phyloP scores from a whole-genome alignment of 345 rosid genomes.

The Corchorus capsularis region DNA sequence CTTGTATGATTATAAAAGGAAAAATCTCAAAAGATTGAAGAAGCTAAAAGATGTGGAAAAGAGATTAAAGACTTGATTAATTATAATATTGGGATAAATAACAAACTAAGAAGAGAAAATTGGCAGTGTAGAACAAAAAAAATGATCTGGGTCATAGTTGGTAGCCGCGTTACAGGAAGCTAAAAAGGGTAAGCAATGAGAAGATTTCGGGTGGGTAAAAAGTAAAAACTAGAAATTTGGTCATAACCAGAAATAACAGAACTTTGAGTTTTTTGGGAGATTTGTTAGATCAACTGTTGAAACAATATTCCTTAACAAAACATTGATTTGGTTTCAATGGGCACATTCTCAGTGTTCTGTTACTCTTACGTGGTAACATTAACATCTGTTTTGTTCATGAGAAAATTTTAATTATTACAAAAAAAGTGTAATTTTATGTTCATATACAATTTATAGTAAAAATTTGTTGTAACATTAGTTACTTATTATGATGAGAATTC shows the following conservation, averaged over 20 bases:
- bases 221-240: not conserved
- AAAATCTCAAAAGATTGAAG: not conserved
- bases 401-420: no score
- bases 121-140: not conserved
- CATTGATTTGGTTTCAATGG: not conserved
- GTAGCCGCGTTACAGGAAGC: not conserved
- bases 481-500: no score
- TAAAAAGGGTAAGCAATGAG: constrained; percentile 23
- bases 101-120: not conserved
- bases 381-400: no score
- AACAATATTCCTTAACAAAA: not conserved
- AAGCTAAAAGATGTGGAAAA: not conserved
- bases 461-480: no score
- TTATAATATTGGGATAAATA: no score
- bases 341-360: not conserved
- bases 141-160: constrained; percentile 9
- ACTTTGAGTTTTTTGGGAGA: not conserved
- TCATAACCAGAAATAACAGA: not conserved
- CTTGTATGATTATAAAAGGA: not conserved
- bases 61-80: not conserved
- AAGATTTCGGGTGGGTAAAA: constrained; percentile 23
- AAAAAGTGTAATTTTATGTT: no score
- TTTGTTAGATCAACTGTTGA: not conserved
- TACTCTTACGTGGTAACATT: no score
- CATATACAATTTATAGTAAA: no score